These are phyloP conservation scores for Bruguiera parviflora DNA, from an alignment of 345 rosid species.

Conservation along the genomic window DNA sequence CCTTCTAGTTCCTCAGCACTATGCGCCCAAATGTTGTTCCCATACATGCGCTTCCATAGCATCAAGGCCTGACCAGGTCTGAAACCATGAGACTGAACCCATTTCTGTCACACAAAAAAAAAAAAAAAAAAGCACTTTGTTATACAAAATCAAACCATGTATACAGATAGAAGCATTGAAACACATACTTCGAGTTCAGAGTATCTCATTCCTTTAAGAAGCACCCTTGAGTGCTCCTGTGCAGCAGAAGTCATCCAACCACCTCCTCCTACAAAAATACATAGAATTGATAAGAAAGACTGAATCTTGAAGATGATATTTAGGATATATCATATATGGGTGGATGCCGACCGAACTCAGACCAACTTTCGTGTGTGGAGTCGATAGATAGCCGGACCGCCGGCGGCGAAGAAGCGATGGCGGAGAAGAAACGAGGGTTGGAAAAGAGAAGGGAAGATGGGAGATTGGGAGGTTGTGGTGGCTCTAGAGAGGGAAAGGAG, in stretches of 20 bases:
- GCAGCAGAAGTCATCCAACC: slow-evolving; percentile 12
- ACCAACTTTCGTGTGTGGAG: slow-evolving; percentile 10
- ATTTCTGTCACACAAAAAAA: slow-evolving; percentile 41
- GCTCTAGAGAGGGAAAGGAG: slow-evolving; percentile 13
- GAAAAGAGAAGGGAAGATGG: slow-evolving; percentile 24
- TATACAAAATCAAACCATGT: not conserved
- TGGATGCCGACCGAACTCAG: slow-evolving; percentile 14
- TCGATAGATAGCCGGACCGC: not conserved
- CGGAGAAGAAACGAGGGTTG: slow-evolving; percentile 24
- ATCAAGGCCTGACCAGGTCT: slow-evolving; percentile 91
- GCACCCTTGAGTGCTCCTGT: slow-evolving; percentile 37
- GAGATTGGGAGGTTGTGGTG: not conserved
- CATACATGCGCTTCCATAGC: slow-evolving; percentile 93
- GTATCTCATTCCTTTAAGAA: slow-evolving; percentile 75
- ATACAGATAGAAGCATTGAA: not conserved
- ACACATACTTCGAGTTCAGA: slow-evolving; percentile 55
- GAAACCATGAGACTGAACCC: slow-evolving; percentile 85
- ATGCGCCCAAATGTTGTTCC: slow-evolving; percentile 67
- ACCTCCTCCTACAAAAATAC: slow-evolving; percentile 10
- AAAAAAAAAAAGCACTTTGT: not conserved
- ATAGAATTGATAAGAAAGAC: not conserved
- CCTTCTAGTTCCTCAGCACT: slow-evolving; percentile 65
- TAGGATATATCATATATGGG: no score
- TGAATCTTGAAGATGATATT: not conserved
- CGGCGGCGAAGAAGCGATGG: slow-evolving; percentile 20